Conservation (phyloP, 768 basidiomycete species). For the Ramaria sp. region DNA sequence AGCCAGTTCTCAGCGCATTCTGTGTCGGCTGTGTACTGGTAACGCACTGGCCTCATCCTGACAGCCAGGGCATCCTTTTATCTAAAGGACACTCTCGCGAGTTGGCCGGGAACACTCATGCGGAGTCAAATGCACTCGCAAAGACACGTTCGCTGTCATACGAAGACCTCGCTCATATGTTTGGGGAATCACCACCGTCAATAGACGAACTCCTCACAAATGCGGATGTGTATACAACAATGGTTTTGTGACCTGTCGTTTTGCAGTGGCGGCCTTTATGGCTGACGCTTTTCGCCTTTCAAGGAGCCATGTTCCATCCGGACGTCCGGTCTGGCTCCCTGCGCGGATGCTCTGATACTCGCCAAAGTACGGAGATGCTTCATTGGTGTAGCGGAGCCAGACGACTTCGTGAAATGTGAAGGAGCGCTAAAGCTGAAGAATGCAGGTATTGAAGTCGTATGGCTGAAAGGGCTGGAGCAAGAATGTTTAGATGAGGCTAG, state of each 20-base stretch:
- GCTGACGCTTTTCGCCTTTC: neutral
- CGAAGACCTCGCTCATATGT: constrained; percentile 32
- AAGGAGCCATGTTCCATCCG: constrained; percentile 84
- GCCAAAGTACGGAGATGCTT: constrained; percentile 66
- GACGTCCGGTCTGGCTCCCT: constrained; percentile 78
- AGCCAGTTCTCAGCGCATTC: constrained; percentile 66
- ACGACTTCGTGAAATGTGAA: constrained; percentile 90
- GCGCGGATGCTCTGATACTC: constrained; percentile 72
- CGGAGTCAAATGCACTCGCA: constrained; percentile 85
- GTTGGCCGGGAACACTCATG: constrained; percentile 89
- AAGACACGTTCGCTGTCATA: constrained; percentile 48
- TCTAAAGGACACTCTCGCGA: constrained; percentile 86
- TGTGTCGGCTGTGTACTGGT: constrained; percentile 85
- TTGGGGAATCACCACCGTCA: constrained; percentile 21
- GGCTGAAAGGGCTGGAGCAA: constrained; percentile 63
- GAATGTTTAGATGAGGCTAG: constrained; percentile 78
- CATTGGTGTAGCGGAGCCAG: constrained; percentile 85
- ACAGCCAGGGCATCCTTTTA: constrained; percentile 40
- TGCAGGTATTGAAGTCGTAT: constrained; percentile 66
- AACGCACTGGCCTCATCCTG: constrained; percentile 29
- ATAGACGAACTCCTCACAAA: constrained; percentile 42
- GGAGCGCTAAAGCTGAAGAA: constrained; percentile 64
- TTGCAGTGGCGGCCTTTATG: neutral
- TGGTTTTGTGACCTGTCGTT: constrained; percentile 22
- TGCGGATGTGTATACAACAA: constrained; percentile 83